Conservation (phyloP, 1,284 basidiomycete genomes). For the Moniliophthora roreri region DNA sequence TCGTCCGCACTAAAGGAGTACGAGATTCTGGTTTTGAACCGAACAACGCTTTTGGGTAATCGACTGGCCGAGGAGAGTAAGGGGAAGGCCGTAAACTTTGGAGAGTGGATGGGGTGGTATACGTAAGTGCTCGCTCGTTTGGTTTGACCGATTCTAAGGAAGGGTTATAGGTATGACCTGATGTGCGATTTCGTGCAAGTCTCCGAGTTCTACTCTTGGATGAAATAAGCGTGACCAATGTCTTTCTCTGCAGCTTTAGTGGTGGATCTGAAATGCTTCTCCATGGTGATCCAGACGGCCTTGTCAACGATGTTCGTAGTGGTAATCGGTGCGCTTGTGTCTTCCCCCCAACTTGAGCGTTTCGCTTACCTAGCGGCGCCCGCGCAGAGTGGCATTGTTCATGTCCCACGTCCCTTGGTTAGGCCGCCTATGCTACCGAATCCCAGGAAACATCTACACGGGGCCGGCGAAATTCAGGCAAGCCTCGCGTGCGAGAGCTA, state of each 20-base stretch:
- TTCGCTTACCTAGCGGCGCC: slow-evolving; percentile 7
- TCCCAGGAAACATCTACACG: slow-evolving; percentile 18
- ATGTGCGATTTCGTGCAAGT: neutral
- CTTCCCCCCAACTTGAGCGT: neutral
- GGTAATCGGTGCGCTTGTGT: slow-evolving; percentile 9
- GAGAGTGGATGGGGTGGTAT: slow-evolving; percentile 34
- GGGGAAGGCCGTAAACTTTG: slow-evolving; percentile 25
- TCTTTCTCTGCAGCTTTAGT: slow-evolving; percentile 24
- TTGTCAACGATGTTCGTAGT: slow-evolving; percentile 16
- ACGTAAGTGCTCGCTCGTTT: slow-evolving; percentile 23
- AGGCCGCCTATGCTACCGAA: slow-evolving; percentile 20
- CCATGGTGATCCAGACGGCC: slow-evolving; percentile 19
- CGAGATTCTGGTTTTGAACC: slow-evolving; percentile 29
- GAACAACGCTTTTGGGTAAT: slow-evolving; percentile 34
- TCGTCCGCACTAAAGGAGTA: slow-evolving; percentile 38
- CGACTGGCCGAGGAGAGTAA: slow-evolving; percentile 20
- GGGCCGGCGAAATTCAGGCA: slow-evolving; percentile 8
- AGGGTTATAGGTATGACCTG: neutral
- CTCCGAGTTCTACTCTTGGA: slow-evolving; percentile 27
- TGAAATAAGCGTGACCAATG: slow-evolving; percentile 25
- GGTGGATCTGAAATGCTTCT: slow-evolving; percentile 28
- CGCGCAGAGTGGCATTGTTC: slow-evolving; percentile 16
- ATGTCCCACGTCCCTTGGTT: slow-evolving; percentile 32
- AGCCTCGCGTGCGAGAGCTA: slow-evolving; percentile 23
- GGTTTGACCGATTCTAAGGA: slow-evolving; percentile 21